Conservation (phyloP, 768 basidiomycete species). For the Rhizopogon rudus region DNA sequence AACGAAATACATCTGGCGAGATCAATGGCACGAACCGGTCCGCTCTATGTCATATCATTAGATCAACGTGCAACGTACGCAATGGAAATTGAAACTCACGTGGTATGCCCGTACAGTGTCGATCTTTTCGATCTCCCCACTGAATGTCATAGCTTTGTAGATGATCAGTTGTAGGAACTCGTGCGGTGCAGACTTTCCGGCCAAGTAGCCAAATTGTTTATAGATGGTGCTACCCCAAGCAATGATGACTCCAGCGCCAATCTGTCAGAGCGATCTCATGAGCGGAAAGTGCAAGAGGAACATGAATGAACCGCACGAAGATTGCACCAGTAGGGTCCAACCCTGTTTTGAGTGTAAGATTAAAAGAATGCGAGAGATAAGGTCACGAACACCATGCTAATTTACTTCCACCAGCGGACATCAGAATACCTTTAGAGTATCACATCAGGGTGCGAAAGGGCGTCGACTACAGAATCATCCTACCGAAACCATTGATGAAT, state of each 20-base stretch:
- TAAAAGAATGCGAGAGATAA: constrained; percentile 1
- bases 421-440: constrained; percentile 58
- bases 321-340: constrained; percentile 78
- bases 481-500: constrained; percentile 78
- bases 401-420: constrained; percentile 80
- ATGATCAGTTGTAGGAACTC: constrained; percentile 88
- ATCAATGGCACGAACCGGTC: constrained; percentile 46
- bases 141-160: constrained; percentile 89
- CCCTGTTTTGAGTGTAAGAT: constrained; percentile 31
- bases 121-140: constrained; percentile 76
- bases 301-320: constrained; percentile 44
- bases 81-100: constrained; percentile 34
- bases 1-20: neutral
- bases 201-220: constrained; percentile 77
- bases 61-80: neutral
- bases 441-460: neutral
- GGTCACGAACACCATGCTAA: constrained; percentile 69
- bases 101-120: constrained; percentile 95
- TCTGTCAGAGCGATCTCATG: constrained; percentile 37
- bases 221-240: constrained; percentile 78
- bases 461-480: constrained; percentile 9
- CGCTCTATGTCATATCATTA: constrained; percentile 43
- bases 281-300: neutral
- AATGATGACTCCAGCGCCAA: constrained; percentile 71
- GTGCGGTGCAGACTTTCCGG: constrained; percentile 88